A percentile compares a stretch with the other conserved stretches of the same genome.
phyloP scores from a whole-genome alignment of 805 yeast species.

The Candida broadrunensis region DNA sequence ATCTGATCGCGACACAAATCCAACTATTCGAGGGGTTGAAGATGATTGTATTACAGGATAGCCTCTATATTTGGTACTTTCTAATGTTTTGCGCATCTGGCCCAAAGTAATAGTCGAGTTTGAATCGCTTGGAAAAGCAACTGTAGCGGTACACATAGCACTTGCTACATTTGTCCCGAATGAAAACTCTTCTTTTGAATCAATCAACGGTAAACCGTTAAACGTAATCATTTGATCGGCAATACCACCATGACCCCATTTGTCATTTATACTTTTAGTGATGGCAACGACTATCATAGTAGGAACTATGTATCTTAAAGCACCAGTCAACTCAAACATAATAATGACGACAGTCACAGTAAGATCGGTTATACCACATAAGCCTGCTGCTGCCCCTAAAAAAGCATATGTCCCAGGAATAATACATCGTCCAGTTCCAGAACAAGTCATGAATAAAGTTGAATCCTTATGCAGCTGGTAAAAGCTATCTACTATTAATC shows the following conservation, averaged over 20 bases:
- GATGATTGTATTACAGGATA: conserved; percentile 53
- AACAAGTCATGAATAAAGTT: conserved; percentile 29
- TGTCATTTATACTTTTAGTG: conserved; percentile 76
- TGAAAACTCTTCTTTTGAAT: conserved; percentile 62
- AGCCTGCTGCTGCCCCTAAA: conserved; percentile 92
- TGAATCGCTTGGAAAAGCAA: conserved; percentile 35
- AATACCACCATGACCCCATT: conserved; percentile 78
- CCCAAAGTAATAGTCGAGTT: conserved; percentile 23
- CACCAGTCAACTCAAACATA: conserved; percentile 96
- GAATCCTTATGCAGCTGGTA: conserved; percentile 31
- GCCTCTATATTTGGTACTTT: conserved; percentile 38
- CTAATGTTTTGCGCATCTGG: conserved; percentile 29
- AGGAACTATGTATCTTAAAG: conserved; percentile 85
- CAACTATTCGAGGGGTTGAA: conserved; percentile 38
- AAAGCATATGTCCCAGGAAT: conserved; percentile 95
- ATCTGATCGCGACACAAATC: conserved; percentile 45
- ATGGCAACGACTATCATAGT: conserved; percentile 94
- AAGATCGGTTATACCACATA: conserved; percentile 90
- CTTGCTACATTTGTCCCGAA: conserved; percentile 43
- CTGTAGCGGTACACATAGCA: conserved; percentile 56
- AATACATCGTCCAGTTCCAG: conserved; percentile 50
- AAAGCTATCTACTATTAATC: conserved; percentile 59
- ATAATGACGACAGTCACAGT: conserved; percentile 92
- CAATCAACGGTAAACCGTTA: conserved; percentile 84
- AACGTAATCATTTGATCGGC: conserved; percentile 92